phyloP scores from a whole-genome alignment of 2,329 filamentous ascomycete genomes.

The Fusarium dlaminii region DNA sequence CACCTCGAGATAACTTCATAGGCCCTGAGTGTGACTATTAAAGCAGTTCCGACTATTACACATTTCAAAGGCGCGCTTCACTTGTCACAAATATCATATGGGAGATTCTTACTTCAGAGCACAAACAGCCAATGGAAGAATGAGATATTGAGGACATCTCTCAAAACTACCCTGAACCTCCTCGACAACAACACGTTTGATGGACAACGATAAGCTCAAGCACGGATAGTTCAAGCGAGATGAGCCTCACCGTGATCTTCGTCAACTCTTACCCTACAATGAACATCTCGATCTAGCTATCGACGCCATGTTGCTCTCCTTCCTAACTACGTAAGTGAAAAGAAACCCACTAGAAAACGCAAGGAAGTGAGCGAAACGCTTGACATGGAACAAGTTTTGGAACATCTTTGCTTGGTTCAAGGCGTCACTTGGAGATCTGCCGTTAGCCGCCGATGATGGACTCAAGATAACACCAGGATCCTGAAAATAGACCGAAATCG shows the following conservation, averaged over 20 bases:
- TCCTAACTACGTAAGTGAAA: slow-evolving; percentile 7
- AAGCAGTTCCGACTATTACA: fast-evolving
- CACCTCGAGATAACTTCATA: neutral
- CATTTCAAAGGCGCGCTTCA: neutral
- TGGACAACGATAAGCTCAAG: neutral
- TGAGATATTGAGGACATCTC: neutral
- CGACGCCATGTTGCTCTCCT: neutral
- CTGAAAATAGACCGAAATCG: slow-evolving; percentile 1
- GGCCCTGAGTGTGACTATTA: fast-evolving
- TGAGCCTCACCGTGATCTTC: neutral
- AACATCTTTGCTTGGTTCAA: neutral
- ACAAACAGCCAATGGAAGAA: neutral
- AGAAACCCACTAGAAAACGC: slow-evolving; percentile 12
- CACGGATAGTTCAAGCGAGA: neutral
- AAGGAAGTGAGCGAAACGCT: neutral
- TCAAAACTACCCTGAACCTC: neutral
- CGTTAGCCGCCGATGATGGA: neutral
- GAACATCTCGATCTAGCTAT: neutral
- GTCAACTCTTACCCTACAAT: slow-evolving; percentile 4
- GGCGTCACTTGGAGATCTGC: neutral
- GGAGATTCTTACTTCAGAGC: neutral
- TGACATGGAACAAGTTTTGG: neutral
- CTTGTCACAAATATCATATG: fast-evolving
- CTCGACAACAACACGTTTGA: neutral
- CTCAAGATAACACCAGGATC: neutral